phyloP scores from a whole-genome alignment of 179 eudicot species.

The Patellifolia procumbens region DNA sequence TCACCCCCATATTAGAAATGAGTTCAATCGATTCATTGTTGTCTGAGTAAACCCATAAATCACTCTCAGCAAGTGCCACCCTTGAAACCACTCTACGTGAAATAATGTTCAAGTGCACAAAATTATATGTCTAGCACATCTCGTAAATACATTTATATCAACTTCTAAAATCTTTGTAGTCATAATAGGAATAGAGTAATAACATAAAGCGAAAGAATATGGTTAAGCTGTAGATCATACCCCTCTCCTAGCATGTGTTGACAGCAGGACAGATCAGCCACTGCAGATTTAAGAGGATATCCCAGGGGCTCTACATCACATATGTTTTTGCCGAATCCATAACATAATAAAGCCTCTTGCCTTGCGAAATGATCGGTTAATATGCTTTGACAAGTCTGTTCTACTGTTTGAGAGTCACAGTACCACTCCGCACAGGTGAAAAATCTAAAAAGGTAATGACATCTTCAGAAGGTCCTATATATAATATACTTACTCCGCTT shows the following conservation, averaged over 20 bases:
- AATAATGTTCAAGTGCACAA: neutral
- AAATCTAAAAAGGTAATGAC: constrained; percentile 13
- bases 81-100: constrained; percentile 55
- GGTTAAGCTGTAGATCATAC: constrained; percentile 36
- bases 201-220: neutral
- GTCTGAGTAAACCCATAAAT: constrained; percentile 58
- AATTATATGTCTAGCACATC: too few species aligned
- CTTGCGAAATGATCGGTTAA: constrained; percentile 10
- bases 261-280: constrained; percentile 45
- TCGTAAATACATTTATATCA: neutral
- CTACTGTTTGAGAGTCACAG: constrained; percentile 21
- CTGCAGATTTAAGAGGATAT: constrained; percentile 35
- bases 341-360: constrained; percentile 14
- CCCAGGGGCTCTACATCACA: constrained; percentile 29
- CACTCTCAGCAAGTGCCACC: constrained; percentile 50
- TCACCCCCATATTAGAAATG: constrained; percentile 48
- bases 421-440: constrained; percentile 30
- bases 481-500: too few species aligned
- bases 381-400: constrained; percentile 13
- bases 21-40: constrained; percentile 33
- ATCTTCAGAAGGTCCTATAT: too few species aligned
- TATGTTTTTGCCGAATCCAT: constrained; percentile 20
- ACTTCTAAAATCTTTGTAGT: neutral
- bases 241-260: constrained; percentile 63
- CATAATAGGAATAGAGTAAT: neutral